Evolutionary conservation across 257 asterid genomes (phyloP).

Genomic region (Verbascum thapsus): DNA sequence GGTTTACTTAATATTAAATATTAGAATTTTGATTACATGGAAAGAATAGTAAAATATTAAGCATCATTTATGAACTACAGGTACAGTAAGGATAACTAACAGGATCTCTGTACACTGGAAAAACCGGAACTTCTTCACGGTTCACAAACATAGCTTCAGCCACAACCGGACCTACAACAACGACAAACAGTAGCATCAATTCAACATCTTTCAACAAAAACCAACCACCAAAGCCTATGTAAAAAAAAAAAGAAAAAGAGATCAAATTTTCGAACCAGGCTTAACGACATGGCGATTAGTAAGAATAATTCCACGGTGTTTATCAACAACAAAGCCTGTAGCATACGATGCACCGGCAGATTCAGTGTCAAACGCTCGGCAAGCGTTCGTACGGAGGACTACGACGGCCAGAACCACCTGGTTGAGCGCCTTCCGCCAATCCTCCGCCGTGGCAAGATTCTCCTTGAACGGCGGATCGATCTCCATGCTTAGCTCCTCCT

Average conservation of each 20-base stretch:
- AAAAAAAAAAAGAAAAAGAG: neutral
- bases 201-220: conserved; percentile 7
- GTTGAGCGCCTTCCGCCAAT: conserved; percentile 87
- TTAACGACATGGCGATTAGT: conserved; percentile 95
- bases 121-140: conserved; percentile 87
- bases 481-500: conserved; percentile 87
- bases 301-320: conserved; percentile 87
- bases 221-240: conserved; percentile 13
- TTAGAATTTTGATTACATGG: conserved; percentile 9
- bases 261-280: conserved; percentile 54
- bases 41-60: neutral
- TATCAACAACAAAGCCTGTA: conserved; percentile 90
- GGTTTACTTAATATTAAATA: too few species aligned
- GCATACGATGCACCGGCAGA: conserved; percentile 94
- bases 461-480: conserved; percentile 84
- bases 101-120: conserved; percentile 95
- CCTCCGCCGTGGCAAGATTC: conserved; percentile 74
- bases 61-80: conserved; percentile 21
- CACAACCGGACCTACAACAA: conserved; percentile 86
- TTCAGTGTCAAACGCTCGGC: conserved; percentile 93
- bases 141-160: conserved; percentile 97
- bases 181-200: conserved; percentile 18
- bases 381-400: conserved; percentile 92
- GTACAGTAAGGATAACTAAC: conserved; percentile 50
- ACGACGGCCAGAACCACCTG: conserved; percentile 95